Conservation (phyloP, 2,329 filamentous ascomycete genomes). For the Aureobasidium sp. region DNA sequence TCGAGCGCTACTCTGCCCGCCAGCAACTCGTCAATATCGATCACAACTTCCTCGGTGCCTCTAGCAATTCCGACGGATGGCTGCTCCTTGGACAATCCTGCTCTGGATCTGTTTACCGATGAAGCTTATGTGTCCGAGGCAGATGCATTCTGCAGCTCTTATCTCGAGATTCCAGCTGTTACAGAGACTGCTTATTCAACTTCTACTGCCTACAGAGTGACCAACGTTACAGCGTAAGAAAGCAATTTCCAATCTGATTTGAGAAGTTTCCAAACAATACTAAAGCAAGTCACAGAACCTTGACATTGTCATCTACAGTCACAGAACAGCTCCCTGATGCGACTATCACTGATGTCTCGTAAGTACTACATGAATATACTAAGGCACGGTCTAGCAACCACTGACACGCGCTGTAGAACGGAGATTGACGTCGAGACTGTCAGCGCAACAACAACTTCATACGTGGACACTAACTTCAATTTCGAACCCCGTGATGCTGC, state of each 20-base stretch:
- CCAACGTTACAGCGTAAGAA: background rate
- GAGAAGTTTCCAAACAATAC: background rate
- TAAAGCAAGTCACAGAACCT: background rate
- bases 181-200: background rate
- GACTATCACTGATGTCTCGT: background rate
- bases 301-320: background rate
- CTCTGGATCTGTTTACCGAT: background rate
- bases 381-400: no score
- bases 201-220: background rate
- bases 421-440: background rate
- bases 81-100: background rate
- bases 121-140: background rate
- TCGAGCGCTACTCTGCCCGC: no score
- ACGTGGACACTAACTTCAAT: no score
- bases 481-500: background rate
- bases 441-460: background rate
- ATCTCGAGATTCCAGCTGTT: background rate
- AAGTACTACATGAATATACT: background rate
- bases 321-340: background rate
- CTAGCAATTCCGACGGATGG: no score
- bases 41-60: no score
- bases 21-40: no score
- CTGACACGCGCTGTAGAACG: background rate
- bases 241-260: background rate
- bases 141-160: background rate